Percentiles rank a stretch among this genome's conserved stretches.
These are phyloP conservation scores for Heracleum sosnowskyi DNA, from an alignment of 129 eudicot genomes.

Conservation along the genomic window DNA sequence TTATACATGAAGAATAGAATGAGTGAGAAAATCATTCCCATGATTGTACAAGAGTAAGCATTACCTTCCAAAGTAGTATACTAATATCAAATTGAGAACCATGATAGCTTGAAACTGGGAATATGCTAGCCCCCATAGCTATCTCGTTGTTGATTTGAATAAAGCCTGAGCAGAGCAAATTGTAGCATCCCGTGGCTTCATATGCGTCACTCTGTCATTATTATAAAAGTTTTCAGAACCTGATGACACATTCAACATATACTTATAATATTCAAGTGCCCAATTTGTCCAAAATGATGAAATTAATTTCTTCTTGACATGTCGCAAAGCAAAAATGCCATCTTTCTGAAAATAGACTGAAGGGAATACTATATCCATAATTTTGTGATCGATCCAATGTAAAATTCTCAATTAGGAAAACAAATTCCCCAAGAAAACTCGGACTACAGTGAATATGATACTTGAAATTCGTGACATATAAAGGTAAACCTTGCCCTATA, in stretches of 20 bases:
- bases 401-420: neutral
- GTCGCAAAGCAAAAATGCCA: neutral
- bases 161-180: slow-evolving; percentile 78
- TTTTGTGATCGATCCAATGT: neutral
- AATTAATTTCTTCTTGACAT: neutral
- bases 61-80: slow-evolving; percentile 82
- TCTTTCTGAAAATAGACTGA: neutral
- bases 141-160: slow-evolving; percentile 67
- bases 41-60: slow-evolving; percentile 1
- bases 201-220: slow-evolving; percentile 70
- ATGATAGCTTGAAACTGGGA: slow-evolving; percentile 46
- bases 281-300: neutral
- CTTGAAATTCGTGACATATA: neutral
- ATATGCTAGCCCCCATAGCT: slow-evolving; percentile 78
- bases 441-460: neutral
- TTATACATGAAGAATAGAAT: neutral
- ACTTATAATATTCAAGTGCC: neutral
- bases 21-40: neutral
- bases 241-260: neutral
- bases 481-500: neutral
- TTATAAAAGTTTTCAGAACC: slow-evolving; percentile 5
- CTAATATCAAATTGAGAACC: slow-evolving; percentile 80
- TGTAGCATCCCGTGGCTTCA: slow-evolving; percentile 87
- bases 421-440: neutral
- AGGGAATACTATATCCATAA: neutral